Evolutionary conservation across 306 rosid species (phyloP), one percentile per base, ranked within the genome.

Genomic region (Quercus parvula): DNA sequence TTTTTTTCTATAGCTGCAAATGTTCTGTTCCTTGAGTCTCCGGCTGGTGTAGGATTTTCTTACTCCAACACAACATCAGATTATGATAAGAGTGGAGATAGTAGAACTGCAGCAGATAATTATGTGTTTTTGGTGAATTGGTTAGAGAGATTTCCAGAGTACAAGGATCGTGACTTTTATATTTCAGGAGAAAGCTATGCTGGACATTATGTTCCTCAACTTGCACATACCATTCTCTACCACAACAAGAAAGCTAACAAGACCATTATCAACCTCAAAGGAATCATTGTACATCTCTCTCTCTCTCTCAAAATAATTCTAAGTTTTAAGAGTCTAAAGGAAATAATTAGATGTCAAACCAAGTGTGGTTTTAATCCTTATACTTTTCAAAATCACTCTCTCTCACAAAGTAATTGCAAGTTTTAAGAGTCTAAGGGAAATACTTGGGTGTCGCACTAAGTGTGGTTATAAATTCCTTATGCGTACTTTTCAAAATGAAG

Each of bases 141-240:
- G 99, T 75, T 95, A 82, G 89, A 91, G 76, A 95, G 99, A 27
- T 95, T 91, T 84, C 93, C 97, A 0, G 99, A 95, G 61, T 95
- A 89, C 31, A 95, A 95, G 77, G 49, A 10, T 6, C 84, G 90
- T 1, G 92, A 91, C 63, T 91, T 95, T 25, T 95, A 90, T 72
- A 89, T 95, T 57, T 77, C 97, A 68, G 99, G 99, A 4, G 99
- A 95, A 72, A 95, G 98, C 57, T 95, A 95, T 79, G 98, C 97
- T 13, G 99, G 99, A 0, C 99, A 93, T 64, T 95, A 93, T 83
- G 99, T 90, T 12, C 97, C 99, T 78, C 97, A 95, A 73, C 88
- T 95, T 81, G 99, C 98, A 31, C 94, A 93, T 51, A 90, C 89
- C 3, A 90, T 95, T 82, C 94, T 95, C 30, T 22, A 77, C 61